Percentiles rank a stretch among this genome's conserved stretches.
These are phyloP conservation scores for Cardiospermum halicacabum DNA, from an alignment of 345 rosid species.

Conservation along the genomic window DNA sequence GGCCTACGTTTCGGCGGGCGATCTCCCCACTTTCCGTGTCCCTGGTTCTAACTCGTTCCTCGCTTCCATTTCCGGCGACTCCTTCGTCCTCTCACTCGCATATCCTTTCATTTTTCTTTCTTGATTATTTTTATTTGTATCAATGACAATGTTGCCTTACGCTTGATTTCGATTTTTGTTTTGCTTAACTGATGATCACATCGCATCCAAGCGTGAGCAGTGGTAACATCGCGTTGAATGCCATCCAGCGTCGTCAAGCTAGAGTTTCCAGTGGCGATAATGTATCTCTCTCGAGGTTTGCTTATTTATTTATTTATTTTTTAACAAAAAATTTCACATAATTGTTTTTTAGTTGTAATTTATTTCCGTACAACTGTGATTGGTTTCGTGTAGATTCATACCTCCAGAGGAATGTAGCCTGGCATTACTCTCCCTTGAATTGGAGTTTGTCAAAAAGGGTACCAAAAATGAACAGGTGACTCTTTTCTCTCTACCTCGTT, in stretches of 20 bases:
- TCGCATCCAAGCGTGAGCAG: conserved; percentile 59
- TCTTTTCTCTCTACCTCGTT: no score
- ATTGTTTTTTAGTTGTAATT: background rate
- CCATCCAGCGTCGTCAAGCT: conserved; percentile 80
- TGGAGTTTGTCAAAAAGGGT: conserved; percentile 93
- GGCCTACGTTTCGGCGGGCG: conserved; percentile 83
- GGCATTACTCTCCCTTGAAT: conserved; percentile 70
- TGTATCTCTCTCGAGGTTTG: conserved; percentile 61
- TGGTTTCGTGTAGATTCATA: conserved; percentile 45
- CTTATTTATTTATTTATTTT: background rate
- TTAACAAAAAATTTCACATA: no score
- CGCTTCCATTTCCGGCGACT: conserved; percentile 53
- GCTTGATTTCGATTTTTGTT: background rate
- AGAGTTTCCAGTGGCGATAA: conserved; percentile 82
- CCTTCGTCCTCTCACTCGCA: conserved; percentile 67
- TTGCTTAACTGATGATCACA: conserved; percentile 58
- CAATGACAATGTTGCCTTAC: background rate
- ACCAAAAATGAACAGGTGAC: conserved; percentile 79
- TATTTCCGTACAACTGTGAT: background rate
- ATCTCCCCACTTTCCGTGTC: conserved; percentile 74
- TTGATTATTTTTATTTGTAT: background rate
- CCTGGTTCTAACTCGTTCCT: conserved; percentile 71
- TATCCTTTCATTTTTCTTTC: conserved; percentile 48
- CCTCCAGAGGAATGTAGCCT: conserved; percentile 78
- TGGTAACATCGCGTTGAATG: conserved; percentile 71